Percentiles rank a stretch among this genome's conserved stretches.
Conservation (phyloP, 164 flowering plant species). For the Sextonia rubra region DNA sequence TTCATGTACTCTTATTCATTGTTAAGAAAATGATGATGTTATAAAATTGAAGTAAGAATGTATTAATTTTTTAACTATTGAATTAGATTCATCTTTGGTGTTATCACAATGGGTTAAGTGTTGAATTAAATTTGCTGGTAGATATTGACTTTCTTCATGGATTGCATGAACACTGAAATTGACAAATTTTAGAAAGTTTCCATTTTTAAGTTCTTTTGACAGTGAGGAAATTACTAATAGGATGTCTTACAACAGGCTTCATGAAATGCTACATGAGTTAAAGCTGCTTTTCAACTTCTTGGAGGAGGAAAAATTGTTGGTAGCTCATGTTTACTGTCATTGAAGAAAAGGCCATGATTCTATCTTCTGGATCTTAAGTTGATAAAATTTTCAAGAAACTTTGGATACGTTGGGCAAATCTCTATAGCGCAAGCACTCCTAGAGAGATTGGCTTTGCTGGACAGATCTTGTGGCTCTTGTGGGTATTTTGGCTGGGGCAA, state of each 20-base stretch:
- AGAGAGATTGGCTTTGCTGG: background rate
- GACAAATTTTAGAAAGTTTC: background rate
- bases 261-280: constrained; percentile 15
- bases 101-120: background rate
- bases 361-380: constrained; percentile 2
- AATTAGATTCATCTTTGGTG: too few relatives aligned
- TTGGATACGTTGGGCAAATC: constrained; percentile 8
- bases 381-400: background rate
- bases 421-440: constrained; percentile 13
- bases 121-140: background rate
- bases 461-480: too few relatives aligned
- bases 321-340: background rate
- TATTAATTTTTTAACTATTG: too few relatives aligned
- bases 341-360: background rate
- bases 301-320: constrained; percentile 11
- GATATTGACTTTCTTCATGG: background rate
- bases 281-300: constrained; percentile 12
- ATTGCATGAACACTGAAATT: constrained; percentile 5
- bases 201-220: background rate
- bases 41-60: too few relatives aligned
- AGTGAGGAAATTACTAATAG: background rate
- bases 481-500: background rate
- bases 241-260: constrained; percentile 22
- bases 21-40: too few relatives aligned
- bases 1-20: too few relatives aligned